phyloP scores from a whole-genome alignment of 768 basidiomycete genomes.

The Thelephora aurantiotincta region DNA sequence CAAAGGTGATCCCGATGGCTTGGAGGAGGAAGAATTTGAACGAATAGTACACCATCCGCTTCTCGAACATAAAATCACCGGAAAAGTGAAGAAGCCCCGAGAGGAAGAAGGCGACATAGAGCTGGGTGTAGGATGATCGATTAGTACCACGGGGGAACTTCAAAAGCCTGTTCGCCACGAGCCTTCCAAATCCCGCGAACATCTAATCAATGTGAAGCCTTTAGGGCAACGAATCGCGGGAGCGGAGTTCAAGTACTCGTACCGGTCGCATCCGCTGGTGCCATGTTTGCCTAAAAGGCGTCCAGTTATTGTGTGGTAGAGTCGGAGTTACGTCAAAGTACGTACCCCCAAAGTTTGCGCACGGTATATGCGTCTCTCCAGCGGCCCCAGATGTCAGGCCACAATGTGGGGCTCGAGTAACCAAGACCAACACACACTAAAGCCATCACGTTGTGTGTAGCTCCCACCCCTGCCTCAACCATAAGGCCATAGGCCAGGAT shows the following conservation, averaged over 20 bases:
- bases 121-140: conserved; percentile 17
- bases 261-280: conserved; percentile 25
- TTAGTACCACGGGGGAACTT: conserved; percentile 13
- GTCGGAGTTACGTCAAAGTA: background rate
- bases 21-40: conserved; percentile 18
- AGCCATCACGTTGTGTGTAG: background rate
- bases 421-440: conserved; percentile 6
- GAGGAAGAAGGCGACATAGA: conserved; percentile 21
- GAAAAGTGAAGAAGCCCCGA: conserved; percentile 21
- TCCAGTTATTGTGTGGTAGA: background rate
- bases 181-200: conserved; percentile 15
- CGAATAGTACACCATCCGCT: conserved; percentile 5
- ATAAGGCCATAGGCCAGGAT: background rate
- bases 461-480: background rate
- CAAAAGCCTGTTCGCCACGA: conserved; percentile 10
- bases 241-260: conserved; percentile 4
- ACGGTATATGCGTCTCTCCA: conserved; percentile 22
- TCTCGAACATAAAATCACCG: conserved; percentile 18
- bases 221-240: background rate
- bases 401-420: conserved; percentile 19
- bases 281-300: conserved; percentile 18
- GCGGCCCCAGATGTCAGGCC: conserved; percentile 24
- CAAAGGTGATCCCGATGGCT: conserved; percentile 21
- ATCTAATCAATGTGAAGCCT: conserved; percentile 9
- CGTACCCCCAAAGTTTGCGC: conserved; percentile 27